Evolutionary conservation across 169 alveolate genomes (phyloP), one percentile per base, ranked within the genome.

Genomic region (Fabrea salina): DNA sequence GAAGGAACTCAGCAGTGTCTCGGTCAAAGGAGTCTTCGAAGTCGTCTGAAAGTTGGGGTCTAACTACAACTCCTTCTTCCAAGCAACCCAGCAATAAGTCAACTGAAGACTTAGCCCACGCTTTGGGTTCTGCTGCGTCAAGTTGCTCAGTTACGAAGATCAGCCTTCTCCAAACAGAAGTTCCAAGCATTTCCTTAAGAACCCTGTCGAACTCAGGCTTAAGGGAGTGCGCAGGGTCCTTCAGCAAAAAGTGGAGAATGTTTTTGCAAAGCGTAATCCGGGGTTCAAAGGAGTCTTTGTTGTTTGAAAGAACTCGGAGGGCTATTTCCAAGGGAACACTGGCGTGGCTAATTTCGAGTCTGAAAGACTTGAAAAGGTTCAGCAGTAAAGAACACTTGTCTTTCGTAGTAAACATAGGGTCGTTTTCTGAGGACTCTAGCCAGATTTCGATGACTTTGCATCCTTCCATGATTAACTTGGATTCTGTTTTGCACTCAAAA

Each of bases 381-480:
- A 47, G 4, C 4, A 70, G 40, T 25, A 70, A 30, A 16, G 59
- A 19, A 50, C 79, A 70, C 32, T 70, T 59, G 25, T 70, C 79
- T 70, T 70, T 47, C 16, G 30, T 22, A 27, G 79, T 27, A 22
- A 70, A 27, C 19, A 47, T 39, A n/a, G 44, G 32, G 32, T 70
- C 49, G 4, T 49, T 49, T 11, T 43, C 67, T 5, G 27, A 19
- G 6, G 11, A 49, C 22, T 19, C 11, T 22, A 70, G 25, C 79
- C 79, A 70, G 49, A 22, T 50, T 70, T 70, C 66, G 54, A 50
- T 70, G 19, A 70, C 40, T 40, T 35, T 27, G 25, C 79, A 70
- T 4, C 50, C 66, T 13, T 19, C 59, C 13, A 22, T 43, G 22
- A 70, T 43, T 4, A 70, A 32, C 49, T 70, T 50, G 25, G 25